Evolutionary conservation across 345 rosid genomes (phyloP).

Genomic region (Rhodamnia rubescens): DNA sequence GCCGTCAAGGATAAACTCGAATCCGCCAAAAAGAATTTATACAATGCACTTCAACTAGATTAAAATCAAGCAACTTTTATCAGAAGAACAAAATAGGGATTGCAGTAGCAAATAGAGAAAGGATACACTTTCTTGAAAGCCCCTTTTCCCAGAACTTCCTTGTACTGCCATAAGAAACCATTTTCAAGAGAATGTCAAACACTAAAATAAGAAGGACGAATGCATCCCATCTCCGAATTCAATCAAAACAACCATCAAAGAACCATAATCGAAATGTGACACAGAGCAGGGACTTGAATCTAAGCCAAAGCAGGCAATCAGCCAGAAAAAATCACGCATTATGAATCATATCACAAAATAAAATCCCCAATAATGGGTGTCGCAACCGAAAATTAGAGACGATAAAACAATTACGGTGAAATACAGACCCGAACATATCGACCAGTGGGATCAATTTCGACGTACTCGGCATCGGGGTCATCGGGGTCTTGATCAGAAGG

Average conservation of each 20-base stretch:
- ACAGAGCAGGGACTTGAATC: background rate
- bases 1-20: conserved; percentile 35
- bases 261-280: background rate
- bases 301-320: background rate
- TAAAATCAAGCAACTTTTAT: background rate
- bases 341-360: background rate
- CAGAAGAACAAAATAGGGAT: background rate
- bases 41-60: background rate
- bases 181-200: background rate
- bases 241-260: background rate
- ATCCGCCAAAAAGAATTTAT: background rate
- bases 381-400: background rate
- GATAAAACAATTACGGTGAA: background rate
- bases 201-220: background rate
- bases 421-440: conserved; percentile 83
- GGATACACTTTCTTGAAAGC: conserved; percentile 99
- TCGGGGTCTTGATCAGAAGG: conserved; percentile 50
- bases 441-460: conserved; percentile 75
- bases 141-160: conserved; percentile 88
- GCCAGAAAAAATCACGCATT: background rate
- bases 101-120: conserved; percentile 8
- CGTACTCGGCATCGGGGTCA: conserved; percentile 54
- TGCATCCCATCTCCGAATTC: background rate
- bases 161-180: conserved; percentile 41
- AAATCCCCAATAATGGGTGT: background rate